Percentiles rank a stretch among this genome's conserved stretches.
phyloP scores from a whole-genome alignment of 2,329 filamentous ascomycete species.

The Camptophora hylomeconis region DNA sequence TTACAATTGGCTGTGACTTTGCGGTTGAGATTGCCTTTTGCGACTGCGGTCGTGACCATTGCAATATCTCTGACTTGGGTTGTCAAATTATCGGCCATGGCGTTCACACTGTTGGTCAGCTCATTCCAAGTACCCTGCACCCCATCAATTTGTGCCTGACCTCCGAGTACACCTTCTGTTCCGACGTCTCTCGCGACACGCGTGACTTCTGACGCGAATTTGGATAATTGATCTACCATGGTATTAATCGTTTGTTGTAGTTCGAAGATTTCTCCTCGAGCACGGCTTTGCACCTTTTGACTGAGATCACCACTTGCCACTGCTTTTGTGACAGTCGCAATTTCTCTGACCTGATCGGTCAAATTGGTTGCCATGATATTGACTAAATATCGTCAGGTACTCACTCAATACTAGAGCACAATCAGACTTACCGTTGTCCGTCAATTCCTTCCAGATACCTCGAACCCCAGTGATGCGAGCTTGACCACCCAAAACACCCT shows the following conservation, averaged over 20 bases:
- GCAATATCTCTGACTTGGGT: constrained; percentile 93
- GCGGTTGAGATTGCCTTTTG: constrained; percentile 81
- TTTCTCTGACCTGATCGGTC: constrained; percentile 74
- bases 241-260: constrained; percentile 79
- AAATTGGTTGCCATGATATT: constrained; percentile 77
- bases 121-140: constrained; percentile 86
- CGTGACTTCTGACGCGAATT: constrained; percentile 73
- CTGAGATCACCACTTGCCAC: constrained; percentile 73
- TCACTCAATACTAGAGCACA: background rate
- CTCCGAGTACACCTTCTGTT: constrained; percentile 69
- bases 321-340: constrained; percentile 70
- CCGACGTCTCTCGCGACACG: constrained; percentile 73
- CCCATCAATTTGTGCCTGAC: constrained; percentile 70
- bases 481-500: constrained; percentile 86
- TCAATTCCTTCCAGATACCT: constrained; percentile 95
- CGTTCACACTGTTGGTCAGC: constrained; percentile 72
- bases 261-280: constrained; percentile 69
- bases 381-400: constrained; percentile 33
- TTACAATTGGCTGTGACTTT: constrained; percentile 89
- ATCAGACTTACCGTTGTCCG: constrained; percentile 55
- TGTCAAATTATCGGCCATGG: constrained; percentile 77
- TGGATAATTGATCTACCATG: constrained; percentile 76
- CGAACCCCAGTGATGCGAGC: constrained; percentile 88
- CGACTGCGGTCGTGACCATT: constrained; percentile 55
- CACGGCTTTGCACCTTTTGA: constrained; percentile 71